Evolutionary conservation across 495 filamentous ascomycete genomes (phyloP).

Genomic region (Neurospora tetrasperma): DNA sequence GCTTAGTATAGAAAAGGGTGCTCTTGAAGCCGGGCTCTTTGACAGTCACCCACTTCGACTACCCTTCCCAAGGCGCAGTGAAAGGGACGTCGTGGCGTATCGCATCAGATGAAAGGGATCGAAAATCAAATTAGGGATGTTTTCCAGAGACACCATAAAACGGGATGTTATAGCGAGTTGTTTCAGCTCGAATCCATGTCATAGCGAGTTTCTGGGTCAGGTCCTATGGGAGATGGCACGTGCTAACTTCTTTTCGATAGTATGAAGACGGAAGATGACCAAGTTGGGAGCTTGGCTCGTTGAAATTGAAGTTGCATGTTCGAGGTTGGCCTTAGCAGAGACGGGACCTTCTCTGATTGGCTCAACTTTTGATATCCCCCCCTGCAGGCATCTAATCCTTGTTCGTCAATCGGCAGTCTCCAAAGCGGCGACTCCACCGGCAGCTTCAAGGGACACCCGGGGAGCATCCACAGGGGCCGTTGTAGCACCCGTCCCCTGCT

Average conservation of each 20-base stretch:
- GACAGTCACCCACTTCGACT: conserved; percentile 29
- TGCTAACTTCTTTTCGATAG: neutral
- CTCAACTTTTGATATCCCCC: neutral
- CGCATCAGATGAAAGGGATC: neutral
- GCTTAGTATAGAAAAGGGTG: conserved; percentile 42
- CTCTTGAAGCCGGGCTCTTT: conserved; percentile 41
- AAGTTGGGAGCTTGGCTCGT: neutral
- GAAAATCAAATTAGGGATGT: neutral
- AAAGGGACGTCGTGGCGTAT: neutral
- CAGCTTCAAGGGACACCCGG: neutral
- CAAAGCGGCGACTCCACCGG: neutral
- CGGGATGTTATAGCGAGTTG: neutral
- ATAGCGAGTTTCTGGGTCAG: neutral
- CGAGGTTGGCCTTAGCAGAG: neutral
- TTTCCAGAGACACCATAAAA: neutral
- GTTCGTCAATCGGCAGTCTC: neutral
- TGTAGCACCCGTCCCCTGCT: neutral
- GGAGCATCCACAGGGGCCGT: neutral
- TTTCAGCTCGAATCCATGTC: neutral
- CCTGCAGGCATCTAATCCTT: neutral
- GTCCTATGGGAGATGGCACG: neutral
- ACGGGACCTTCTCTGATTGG: neutral
- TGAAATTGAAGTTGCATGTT: neutral
- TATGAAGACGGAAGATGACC: neutral
- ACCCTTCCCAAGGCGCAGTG: conserved; percentile 22